Conservation (phyloP, 2,329 filamentous ascomycete species). For the Curvularia verruculosa region DNA sequence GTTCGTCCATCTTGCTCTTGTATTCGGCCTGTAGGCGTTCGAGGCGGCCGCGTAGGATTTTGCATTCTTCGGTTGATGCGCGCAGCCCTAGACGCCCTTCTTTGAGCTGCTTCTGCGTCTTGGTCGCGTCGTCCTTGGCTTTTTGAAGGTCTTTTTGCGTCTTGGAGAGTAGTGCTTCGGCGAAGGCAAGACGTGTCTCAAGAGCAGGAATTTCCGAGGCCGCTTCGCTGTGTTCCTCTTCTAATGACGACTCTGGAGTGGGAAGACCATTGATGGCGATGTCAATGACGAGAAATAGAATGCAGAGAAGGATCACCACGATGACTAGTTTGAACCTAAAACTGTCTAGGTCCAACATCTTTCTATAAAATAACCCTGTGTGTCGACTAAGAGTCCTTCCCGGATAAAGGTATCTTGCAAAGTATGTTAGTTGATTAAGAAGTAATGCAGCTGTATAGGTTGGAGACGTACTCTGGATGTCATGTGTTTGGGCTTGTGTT, state of each 20-base stretch:
- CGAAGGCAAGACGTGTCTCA: not conserved
- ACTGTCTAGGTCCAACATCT: too few species aligned
- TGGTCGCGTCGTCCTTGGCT: not conserved
- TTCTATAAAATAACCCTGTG: not conserved
- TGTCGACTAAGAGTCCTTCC: not conserved
- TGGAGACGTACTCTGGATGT: not conserved
- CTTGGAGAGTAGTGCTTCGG: not conserved
- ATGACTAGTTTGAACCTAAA: too few species aligned
- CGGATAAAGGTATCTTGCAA: not conserved
- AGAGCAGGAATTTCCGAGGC: not conserved
- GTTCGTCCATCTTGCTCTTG: too few species aligned
- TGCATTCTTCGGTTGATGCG: too few species aligned
- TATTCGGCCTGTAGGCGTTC: too few species aligned
- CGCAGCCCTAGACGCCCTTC: not conserved
- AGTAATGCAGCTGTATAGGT: not conserved
- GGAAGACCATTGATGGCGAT: too few species aligned
- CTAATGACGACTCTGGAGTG: too few species aligned
- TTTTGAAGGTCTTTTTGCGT: not conserved
- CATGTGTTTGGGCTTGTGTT: not conserved
- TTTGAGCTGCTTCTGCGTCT: not conserved
- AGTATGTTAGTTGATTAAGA: not conserved
- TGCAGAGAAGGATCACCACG: not conserved
- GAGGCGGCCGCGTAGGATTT: too few species aligned
- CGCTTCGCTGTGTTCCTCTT: too few species aligned
- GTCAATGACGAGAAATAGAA: too few species aligned